Evolutionary conservation across 1,284 basidiomycete species (phyloP).

Genomic region (Lignosus rhinocerotis): DNA sequence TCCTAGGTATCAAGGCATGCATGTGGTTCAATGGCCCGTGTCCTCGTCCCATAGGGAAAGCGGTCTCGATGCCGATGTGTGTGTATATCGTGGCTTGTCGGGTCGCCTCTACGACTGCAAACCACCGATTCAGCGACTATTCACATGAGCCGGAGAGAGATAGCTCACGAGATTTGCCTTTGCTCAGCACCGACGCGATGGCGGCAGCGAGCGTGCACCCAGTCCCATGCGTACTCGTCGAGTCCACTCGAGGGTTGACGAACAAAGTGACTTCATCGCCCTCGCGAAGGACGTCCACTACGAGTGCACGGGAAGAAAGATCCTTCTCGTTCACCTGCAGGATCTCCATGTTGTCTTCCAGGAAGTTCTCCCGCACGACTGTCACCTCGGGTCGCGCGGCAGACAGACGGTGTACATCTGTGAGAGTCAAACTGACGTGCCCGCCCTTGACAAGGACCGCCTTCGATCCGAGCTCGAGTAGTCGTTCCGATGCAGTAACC

Average conservation of each 20-base stretch:
- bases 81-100: slow-evolving; percentile 70
- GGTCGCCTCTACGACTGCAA: slow-evolving; percentile 59
- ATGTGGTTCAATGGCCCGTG: slow-evolving; percentile 89
- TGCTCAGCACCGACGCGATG: slow-evolving; percentile 68
- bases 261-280: slow-evolving; percentile 50
- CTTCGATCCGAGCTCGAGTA: slow-evolving; percentile 52
- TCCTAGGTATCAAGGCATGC: slow-evolving; percentile 55
- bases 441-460: slow-evolving; percentile 90
- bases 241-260: slow-evolving; percentile 65
- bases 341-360: slow-evolving; percentile 64
- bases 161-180: slow-evolving; percentile 49
- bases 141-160: not conserved
- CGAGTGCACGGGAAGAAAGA: slow-evolving; percentile 38
- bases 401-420: slow-evolving; percentile 44
- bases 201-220: slow-evolving; percentile 92
- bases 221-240: slow-evolving; percentile 86
- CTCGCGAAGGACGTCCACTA: slow-evolving; percentile 78
- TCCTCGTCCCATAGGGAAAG: slow-evolving; percentile 73
- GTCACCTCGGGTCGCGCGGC: slow-evolving; percentile 33
- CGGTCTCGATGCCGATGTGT: slow-evolving; percentile 74
- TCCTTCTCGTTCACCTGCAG: slow-evolving; percentile 38
- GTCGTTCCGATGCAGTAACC: slow-evolving; percentile 55
- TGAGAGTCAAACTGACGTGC: slow-evolving; percentile 55
- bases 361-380: slow-evolving; percentile 44
- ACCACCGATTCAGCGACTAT: not conserved